Evolutionary conservation across 2,329 filamentous ascomycete genomes (phyloP).

Genomic region (Fusarium sp.): DNA sequence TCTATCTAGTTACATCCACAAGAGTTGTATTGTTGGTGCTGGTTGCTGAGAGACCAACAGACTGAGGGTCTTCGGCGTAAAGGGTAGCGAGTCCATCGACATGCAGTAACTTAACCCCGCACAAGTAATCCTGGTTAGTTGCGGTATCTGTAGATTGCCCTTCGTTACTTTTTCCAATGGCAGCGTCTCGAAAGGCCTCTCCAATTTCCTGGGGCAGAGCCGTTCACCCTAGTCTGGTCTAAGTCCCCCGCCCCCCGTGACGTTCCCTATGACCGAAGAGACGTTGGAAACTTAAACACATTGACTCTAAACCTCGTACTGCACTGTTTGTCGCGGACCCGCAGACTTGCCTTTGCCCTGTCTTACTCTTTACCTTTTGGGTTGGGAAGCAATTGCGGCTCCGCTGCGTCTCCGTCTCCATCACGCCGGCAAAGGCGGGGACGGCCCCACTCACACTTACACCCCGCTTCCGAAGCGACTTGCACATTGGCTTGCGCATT

Average conservation of each 20-base stretch:
- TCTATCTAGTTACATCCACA: background rate
- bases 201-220: conserved; percentile 37
- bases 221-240: conserved; percentile 38
- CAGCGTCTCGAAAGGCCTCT: conserved; percentile 29
- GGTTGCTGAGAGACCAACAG: conserved; percentile 23
- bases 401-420: conserved; percentile 47
- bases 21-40: background rate
- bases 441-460: conserved; percentile 26
- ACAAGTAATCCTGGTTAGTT: conserved; percentile 8
- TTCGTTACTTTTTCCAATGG: background rate
- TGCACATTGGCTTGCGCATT: background rate
- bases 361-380: background rate
- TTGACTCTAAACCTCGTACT: conserved; percentile 1
- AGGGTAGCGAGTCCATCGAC: conserved; percentile 39
- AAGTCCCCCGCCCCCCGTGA: conserved; percentile 33
- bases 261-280: conserved; percentile 43
- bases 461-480: conserved; percentile 17
- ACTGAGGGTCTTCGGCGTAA: conserved; percentile 40
- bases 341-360: conserved; percentile 30
- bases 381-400: conserved; percentile 42
- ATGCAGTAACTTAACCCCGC: conserved; percentile 36
- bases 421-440: conserved; percentile 42
- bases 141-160: background rate
- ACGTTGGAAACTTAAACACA: conserved; percentile 9
- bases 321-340: conserved; percentile 43